Percentiles rank a stretch among this genome's conserved stretches.
These are phyloP conservation scores for Buxus sempervirens DNA, from an alignment of 164 flowering plant genomes.

Conservation along the genomic window DNA sequence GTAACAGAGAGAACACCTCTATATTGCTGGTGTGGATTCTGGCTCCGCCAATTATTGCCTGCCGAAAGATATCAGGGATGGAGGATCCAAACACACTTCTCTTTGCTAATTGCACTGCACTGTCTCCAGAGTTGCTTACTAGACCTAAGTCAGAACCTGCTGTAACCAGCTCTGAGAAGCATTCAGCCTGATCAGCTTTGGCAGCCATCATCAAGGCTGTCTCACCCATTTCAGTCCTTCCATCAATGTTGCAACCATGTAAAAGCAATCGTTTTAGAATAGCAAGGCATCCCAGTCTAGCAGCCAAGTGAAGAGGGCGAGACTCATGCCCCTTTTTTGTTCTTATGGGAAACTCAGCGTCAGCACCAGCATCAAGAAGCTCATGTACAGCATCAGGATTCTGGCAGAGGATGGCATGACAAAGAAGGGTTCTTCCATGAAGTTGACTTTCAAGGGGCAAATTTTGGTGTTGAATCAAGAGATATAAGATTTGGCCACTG, in stretches of 20 bases:
- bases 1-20: conserved; percentile 46
- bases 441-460: conserved; percentile 28
- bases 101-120: conserved; percentile 40
- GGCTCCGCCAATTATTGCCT: conserved; percentile 33
- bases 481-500: conserved; percentile 51
- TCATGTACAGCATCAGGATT: conserved; percentile 42
- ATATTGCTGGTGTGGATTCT: conserved; percentile 38
- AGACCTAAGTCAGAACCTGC: conserved; percentile 75
- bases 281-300: conserved; percentile 44
- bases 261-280: conserved; percentile 42
- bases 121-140: conserved; percentile 35
- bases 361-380: conserved; percentile 46
- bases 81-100: conserved; percentile 36
- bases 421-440: conserved; percentile 59
- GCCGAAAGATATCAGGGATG: conserved; percentile 28
- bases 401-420: conserved; percentile 72
- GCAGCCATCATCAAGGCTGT: conserved; percentile 65
- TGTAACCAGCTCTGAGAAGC: conserved; percentile 38
- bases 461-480: conserved; percentile 41
- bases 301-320: conserved; percentile 67
- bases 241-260: conserved; percentile 54
- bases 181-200: conserved; percentile 41
- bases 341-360: conserved; percentile 41
- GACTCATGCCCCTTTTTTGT: conserved; percentile 30
- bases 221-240: conserved; percentile 49